Base-by-base conservation (phyloP, 2,329 filamentous ascomycete genomes). In the Chrysoporthe cubensis region DNA sequence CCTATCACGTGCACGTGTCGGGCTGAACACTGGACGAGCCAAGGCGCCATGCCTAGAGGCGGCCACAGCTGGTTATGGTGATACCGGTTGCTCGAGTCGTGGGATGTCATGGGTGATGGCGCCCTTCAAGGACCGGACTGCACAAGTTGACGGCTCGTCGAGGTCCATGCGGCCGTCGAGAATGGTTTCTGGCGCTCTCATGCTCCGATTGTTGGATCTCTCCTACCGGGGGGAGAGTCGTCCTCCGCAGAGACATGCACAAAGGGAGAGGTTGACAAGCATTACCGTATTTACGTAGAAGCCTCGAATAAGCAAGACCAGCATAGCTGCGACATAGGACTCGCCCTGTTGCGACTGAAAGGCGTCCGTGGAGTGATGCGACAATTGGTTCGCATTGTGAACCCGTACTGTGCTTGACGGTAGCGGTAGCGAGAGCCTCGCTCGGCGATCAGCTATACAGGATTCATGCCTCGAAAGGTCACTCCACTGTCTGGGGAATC, bases 1-100 rank as follows among this genome's bases (percentile, higher is more conserved):
- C 18, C 62, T 56, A 34, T 61, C 66, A 56, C 57, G 37, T 64
- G 66, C 21, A 67, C 40, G 46, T 65, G 54, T 44, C 61, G 62
- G 50, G 21, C 62, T 26, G 56, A 56, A 43, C 66, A 67, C 32
- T 67, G 56, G 58, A 62, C 16, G 6, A 48, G 6, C 11, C 63
- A 68, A 16, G 63, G 62, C 59, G 62, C 58, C 6, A 62, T 37
- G 16, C 66, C 42, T 3, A 16, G 11, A 1, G 58, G 63, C 3
- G 58, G 63, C 66, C 58, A 68, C 26, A 62, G 34, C 42, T 43
- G 42, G 43, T 14, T 14, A 57, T 32, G 56, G 58, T 4, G 21
- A 11, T 48, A 16, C 14, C 1, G 9, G 21, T 14, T 21, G 37
- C 56, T 11, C 18, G 7, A 50, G n/a, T 11, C 8, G 46, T 18